Percentiles rank a stretch among this genome's conserved stretches.
These are phyloP conservation scores for Cerrena zonata DNA, from an alignment of 1,284 basidiomycete genomes.

Conservation along the genomic window DNA sequence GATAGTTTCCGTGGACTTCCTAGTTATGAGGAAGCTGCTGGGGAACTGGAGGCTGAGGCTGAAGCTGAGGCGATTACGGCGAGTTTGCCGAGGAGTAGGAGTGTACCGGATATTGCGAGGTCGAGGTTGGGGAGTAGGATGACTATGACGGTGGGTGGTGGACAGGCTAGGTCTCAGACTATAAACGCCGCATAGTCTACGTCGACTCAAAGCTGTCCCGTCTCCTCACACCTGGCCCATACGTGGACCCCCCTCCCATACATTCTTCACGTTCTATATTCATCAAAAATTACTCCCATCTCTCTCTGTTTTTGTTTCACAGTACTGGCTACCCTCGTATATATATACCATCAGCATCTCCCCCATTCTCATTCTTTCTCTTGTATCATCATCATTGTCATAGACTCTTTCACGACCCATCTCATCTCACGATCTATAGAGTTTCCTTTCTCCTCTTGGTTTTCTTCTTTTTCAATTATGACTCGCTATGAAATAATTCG, in stretches of 20 bases:
- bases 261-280: not conserved
- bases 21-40: constrained; percentile 64
- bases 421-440: not conserved
- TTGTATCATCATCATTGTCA: not conserved
- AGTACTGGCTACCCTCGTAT: not conserved
- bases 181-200: no score
- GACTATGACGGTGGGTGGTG: not conserved
- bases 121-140: not conserved
- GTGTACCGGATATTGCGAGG: not conserved
- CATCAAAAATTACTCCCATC: not conserved
- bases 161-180: no score
- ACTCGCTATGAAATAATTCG: no score
- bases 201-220: not conserved
- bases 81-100: constrained; percentile 8
- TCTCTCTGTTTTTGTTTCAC: not conserved
- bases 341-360: not conserved
- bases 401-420: not conserved
- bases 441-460: not conserved
- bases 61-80: not conserved
- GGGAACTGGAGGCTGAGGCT: constrained; percentile 8
- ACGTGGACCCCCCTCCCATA: not conserved
- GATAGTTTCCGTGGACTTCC: constrained; percentile 68
- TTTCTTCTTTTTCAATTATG: not conserved
- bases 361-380: no score
- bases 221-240: not conserved